Conservation (phyloP, 108 stramenopile species). For the Nannochloropsis oceanica region DNA sequence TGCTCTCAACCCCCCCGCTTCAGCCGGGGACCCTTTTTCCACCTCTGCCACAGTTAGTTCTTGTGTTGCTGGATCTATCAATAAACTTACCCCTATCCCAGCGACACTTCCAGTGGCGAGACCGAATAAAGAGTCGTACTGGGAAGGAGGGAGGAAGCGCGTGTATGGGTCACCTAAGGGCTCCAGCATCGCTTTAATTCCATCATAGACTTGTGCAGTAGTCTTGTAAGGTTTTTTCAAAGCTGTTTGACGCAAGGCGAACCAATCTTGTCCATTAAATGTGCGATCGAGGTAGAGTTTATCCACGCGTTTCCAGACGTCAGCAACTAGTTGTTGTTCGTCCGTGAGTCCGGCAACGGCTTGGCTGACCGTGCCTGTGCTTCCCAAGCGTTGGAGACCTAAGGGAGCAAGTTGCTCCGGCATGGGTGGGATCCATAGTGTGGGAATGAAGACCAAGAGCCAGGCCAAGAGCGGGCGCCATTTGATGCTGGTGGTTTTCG, state of each 20-base stretch:
- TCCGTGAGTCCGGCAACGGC: background rate
- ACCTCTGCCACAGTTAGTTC: background rate
- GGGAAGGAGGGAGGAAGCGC: conserved; percentile 65
- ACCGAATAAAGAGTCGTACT: conserved; percentile 77
- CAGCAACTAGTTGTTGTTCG: conserved; percentile 19
- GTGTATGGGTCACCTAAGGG: conserved; percentile 83
- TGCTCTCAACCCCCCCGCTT: conserved; percentile 20
- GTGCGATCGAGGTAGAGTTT: conserved; percentile 71
- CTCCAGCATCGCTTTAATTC: conserved; percentile 31
- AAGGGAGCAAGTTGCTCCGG: background rate
- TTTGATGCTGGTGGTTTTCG: background rate
- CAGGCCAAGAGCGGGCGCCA: background rate
- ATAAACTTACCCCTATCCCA: conserved; percentile 15
- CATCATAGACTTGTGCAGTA: conserved; percentile 10
- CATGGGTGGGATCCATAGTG: background rate
- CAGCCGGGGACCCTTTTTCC: conserved; percentile 25
- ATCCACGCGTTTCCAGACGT: conserved; percentile 51
- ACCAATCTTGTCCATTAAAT: conserved; percentile 86
- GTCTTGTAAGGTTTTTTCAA: conserved; percentile 35
- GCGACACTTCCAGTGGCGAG: conserved; percentile 15
- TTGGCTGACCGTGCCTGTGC: background rate
- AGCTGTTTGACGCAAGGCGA: conserved; percentile 53
- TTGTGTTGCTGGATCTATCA: background rate
- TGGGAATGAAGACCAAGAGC: background rate
- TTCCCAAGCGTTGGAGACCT: background rate